Percentiles rank a stretch among this genome's conserved stretches.
These are phyloP conservation scores for Gigaspora rosea DNA, from an alignment of 192 early-diverging fungal genomes.

Conservation along the genomic window DNA sequence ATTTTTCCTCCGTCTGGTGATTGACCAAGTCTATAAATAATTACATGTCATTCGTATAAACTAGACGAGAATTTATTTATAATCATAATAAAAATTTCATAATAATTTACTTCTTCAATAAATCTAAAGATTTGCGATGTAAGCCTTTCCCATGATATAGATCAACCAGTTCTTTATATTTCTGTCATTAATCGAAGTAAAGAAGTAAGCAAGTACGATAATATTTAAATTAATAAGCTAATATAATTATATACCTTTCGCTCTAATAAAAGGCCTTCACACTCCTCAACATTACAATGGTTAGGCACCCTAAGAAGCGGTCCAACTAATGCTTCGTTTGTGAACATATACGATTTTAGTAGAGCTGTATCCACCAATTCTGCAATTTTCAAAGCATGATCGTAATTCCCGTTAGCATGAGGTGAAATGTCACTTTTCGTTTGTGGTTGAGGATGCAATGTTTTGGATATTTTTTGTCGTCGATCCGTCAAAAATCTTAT, in stretches of 20 bases:
- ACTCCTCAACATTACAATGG: conserved; percentile 84
- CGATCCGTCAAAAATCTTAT: conserved; percentile 90
- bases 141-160: conserved; percentile 89
- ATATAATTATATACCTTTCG: conserved; percentile 53
- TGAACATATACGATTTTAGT: conserved; percentile 86
- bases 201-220: not conserved
- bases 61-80: not conserved
- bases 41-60: not conserved
- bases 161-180: conserved; percentile 88
- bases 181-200: conserved; percentile 42
- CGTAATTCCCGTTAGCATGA: conserved; percentile 41
- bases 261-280: conserved; percentile 76
- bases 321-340: conserved; percentile 84
- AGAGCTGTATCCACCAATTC: conserved; percentile 87
- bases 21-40: conserved; percentile 44
- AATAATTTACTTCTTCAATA: conserved; percentile 62
- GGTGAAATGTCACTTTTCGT: conserved; percentile 36
- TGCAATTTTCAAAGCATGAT: conserved; percentile 44
- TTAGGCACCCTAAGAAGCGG: conserved; percentile 88
- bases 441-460: conserved; percentile 37
- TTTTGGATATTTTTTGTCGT: conserved; percentile 70
- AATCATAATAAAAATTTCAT: not conserved
- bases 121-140: conserved; percentile 87
- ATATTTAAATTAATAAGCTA: not conserved
- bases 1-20: conserved; percentile 50